Percentiles rank a stretch among this genome's conserved stretches.
phyloP scores from a whole-genome alignment of 495 filamentous ascomycete genomes.

The Aspergillus heteromorphus region DNA sequence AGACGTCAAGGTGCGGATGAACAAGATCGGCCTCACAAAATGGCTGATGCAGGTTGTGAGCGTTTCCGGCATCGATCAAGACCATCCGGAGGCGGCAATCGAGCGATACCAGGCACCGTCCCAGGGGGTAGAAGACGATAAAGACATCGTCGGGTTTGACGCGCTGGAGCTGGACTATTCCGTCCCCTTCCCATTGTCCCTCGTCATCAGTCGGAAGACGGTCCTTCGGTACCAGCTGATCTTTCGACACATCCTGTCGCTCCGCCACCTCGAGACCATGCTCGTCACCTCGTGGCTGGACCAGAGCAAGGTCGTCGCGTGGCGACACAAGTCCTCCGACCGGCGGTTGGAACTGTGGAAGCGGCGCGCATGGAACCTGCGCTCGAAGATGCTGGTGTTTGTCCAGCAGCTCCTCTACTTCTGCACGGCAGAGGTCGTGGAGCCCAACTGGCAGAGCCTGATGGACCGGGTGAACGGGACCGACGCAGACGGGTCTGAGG shows the following conservation, averaged over 20 bases:
- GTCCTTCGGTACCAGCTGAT: conserved; percentile 92
- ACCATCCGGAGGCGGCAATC: conserved; percentile 54
- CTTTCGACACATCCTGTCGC: conserved; percentile 83
- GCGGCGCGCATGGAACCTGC: conserved; percentile 81
- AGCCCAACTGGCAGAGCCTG: conserved; percentile 91
- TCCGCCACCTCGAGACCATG: conserved; percentile 82
- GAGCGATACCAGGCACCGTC: conserved; percentile 49
- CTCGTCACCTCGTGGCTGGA: conserved; percentile 84
- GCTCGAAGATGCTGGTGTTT: conserved; percentile 92
- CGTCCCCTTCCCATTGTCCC: conserved; percentile 92
- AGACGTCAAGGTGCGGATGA: conserved; percentile 95
- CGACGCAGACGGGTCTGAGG: conserved; percentile 48
- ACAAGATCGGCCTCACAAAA: conserved; percentile 84
- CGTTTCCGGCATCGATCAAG: conserved; percentile 89
- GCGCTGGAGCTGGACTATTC: conserved; percentile 89
- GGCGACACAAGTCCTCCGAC: conserved; percentile 73
- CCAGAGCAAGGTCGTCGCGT: conserved; percentile 75
- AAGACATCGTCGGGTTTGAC: conserved; percentile 81
- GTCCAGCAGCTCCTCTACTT: conserved; percentile 95
- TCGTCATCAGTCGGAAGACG: conserved; percentile 94
- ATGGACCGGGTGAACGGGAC: conserved; percentile 74
- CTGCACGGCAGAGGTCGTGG: conserved; percentile 93
- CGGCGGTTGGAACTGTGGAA: conserved; percentile 86
- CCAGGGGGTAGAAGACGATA: conserved; percentile 63
- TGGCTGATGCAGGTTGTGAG: conserved; percentile 94